phyloP scores from a whole-genome alignment of 352 stramenopile species.

The Phytophthora crassamura region DNA sequence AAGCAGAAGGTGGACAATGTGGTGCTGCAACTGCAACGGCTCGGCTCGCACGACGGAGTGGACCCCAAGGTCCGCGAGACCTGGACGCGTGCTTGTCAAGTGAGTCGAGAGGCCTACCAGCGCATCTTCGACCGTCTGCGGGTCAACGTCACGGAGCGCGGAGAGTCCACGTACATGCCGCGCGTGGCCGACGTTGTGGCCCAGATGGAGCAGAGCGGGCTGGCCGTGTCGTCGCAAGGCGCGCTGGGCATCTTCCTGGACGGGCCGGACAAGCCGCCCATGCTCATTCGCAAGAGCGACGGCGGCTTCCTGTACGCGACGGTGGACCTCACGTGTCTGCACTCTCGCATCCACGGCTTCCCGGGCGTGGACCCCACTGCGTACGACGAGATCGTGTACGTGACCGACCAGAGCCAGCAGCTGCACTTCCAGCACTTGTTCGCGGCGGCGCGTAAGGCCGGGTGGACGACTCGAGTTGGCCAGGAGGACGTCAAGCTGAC shows the following conservation, averaged over 20 bases:
- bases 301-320: slow-evolving; percentile 84
- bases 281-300: slow-evolving; percentile 87
- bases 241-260: slow-evolving; percentile 82
- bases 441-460: slow-evolving; percentile 55
- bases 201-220: slow-evolving; percentile 48
- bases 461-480: slow-evolving; percentile 45
- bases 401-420: slow-evolving; percentile 84
- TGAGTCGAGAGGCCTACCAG: slow-evolving; percentile 74
- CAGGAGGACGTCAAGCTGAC: slow-evolving; percentile 59
- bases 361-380: slow-evolving; percentile 62
- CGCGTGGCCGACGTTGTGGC: slow-evolving; percentile 58
- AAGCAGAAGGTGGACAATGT: slow-evolving; percentile 72
- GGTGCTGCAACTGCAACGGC: slow-evolving; percentile 75
- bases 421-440: slow-evolving; percentile 87
- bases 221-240: slow-evolving; percentile 65
- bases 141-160: slow-evolving; percentile 69
- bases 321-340: slow-evolving; percentile 73
- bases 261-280: slow-evolving; percentile 69
- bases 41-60: slow-evolving; percentile 39
- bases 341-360: slow-evolving; percentile 79
- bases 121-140: slow-evolving; percentile 71
- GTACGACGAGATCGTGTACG: slow-evolving; percentile 86
- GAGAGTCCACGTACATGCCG: slow-evolving; percentile 81
- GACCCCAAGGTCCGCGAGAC: slow-evolving; percentile 51
- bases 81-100: slow-evolving; percentile 73